A percentile compares a stretch with the other conserved stretches of the same genome.
Evolutionary conservation across 108 stramenopile genomes (phyloP).

Genomic region (Schizochytrium sp.): DNA sequence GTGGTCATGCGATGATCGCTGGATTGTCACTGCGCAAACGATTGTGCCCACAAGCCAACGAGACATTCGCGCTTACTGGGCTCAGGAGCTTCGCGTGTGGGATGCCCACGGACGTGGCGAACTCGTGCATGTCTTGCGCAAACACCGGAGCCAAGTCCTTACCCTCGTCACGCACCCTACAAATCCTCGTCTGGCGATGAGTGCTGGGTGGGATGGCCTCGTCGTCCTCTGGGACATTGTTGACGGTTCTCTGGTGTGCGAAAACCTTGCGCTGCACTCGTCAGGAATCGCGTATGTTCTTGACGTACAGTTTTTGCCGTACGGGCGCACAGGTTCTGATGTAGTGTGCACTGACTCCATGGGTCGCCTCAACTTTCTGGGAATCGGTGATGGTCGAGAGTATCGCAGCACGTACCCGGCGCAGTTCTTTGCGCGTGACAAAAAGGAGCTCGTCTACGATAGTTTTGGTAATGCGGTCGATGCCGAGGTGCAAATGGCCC

Average conservation of each 20-base stretch:
- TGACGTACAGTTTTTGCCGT: background rate
- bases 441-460: background rate
- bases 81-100: slow-evolving; percentile 10
- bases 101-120: background rate
- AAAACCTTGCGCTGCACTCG: background rate
- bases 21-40: background rate
- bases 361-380: slow-evolving; percentile 14
- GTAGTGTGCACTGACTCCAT: slow-evolving; percentile 6
- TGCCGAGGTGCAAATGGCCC: background rate
- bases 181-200: background rate
- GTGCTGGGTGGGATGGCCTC: slow-evolving; percentile 1
- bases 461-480: background rate
- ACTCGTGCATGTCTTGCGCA: background rate
- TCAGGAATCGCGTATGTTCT: background rate
- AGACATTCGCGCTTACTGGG: background rate
- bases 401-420: background rate
- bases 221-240: background rate
- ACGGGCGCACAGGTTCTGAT: background rate
- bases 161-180: background rate
- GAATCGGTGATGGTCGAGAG: background rate
- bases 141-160: background rate
- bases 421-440: background rate
- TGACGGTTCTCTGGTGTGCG: background rate
- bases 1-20: slow-evolving; percentile 14
- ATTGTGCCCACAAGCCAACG: background rate